Percentiles rank a stretch among this genome's conserved stretches.
Evolutionary conservation across 306 rosid genomes (phyloP).

Genomic region (Trifolium dubium): DNA sequence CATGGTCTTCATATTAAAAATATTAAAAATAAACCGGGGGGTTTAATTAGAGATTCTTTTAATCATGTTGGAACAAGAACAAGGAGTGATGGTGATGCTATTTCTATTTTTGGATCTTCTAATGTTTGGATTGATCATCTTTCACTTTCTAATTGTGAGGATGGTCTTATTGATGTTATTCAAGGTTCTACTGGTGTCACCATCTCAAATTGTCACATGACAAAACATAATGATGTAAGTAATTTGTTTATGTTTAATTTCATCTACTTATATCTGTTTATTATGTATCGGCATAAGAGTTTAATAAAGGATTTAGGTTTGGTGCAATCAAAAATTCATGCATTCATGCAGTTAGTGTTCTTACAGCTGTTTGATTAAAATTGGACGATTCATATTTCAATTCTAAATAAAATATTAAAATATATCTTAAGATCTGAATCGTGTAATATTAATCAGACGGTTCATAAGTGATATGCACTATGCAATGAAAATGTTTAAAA

Average conservation of each 20-base stretch:
- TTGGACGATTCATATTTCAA: no score
- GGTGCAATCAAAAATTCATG: no score
- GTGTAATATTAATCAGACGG: no score
- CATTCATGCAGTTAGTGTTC: no score
- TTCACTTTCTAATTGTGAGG: constrained; percentile 33
- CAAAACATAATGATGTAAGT: constrained; percentile 42
- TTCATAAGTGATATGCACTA: no score
- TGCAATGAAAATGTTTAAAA: no score
- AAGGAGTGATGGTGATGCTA: constrained; percentile 43
- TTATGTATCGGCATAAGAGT: no score
- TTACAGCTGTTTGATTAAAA: no score
- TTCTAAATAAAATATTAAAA: no score
- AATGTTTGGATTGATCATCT: constrained; percentile 42
- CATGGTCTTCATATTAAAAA: constrained; percentile 28
- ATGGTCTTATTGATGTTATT: constrained; percentile 40
- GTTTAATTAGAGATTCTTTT: constrained; percentile 21
- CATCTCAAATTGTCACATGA: constrained; percentile 45
- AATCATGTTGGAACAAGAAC: constrained; percentile 20
- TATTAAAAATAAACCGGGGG: constrained; percentile 17
- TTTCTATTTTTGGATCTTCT: constrained; percentile 31
- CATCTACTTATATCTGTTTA: no score
- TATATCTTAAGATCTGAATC: no score
- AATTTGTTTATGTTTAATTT: background rate
- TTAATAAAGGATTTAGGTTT: no score
- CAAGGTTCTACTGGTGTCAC: constrained; percentile 38